Base-by-base conservation (phyloP, 257 asterid species). In the Salvia hispanica region DNA sequence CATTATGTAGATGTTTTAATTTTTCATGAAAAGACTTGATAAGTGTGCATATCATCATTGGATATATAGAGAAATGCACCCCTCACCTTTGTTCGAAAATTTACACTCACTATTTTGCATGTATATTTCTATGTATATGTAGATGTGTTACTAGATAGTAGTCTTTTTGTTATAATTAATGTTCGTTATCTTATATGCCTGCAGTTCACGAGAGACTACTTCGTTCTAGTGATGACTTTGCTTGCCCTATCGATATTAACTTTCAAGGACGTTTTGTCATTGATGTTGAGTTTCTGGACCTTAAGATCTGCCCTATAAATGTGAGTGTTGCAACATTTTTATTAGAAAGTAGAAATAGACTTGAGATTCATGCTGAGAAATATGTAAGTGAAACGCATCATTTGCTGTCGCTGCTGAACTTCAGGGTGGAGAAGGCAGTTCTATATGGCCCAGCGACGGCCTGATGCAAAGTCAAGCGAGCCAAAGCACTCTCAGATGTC, bases 221-320 rank as follows among this genome's bases (percentile, higher is more conserved):
- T 59, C 88, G 94, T 13, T 74, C 95, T 18, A 88, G 89, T 72
- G 99, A 93, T 72, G 97, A 93, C 76, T 93, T 88, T 79, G 94
- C 84, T 76, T 90, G 94, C 79, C 88, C 92, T 13, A 79, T 93
- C 56, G 99, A 93, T 71, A 64, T 82, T 39, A 80, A 69, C 51
- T 82, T 79, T 34, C 91, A 77, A 67, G 96, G 96, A 13, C 96
- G 96, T 34, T 79, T 88, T 59, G 31, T 79, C 76, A 88, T 93
- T 31, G 97, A 93, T 58, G 95, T 90, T 25, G 97, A 93, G 87
- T 90, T 93, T 77, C 84, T 90, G 76, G 97, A 93, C 82, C 88
- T 93, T 50, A 93, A 85, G 89, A 84, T 86, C 47, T 83, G 76
- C 77, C 85, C 91, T 52, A 52, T 80, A 44, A 79, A 85, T 77